A percentile compares a stretch with the other conserved stretches of the same genome.
Evolutionary conservation across 202 grass and related monocot species (phyloP).

Genomic region (Panicum virgatum): DNA sequence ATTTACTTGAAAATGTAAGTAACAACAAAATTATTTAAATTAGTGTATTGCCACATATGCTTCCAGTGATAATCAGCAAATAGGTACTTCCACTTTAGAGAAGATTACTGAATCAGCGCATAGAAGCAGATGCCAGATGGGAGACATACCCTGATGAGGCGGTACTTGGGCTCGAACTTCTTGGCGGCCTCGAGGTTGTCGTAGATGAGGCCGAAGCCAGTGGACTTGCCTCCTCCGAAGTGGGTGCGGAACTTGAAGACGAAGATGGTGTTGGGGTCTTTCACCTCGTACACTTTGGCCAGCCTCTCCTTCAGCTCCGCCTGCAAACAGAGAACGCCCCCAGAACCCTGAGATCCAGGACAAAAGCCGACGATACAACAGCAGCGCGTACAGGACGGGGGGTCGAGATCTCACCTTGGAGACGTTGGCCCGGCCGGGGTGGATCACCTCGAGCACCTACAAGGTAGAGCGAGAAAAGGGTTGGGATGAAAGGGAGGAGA

Average conservation of each 20-base stretch:
- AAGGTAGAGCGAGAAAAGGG: not conserved
- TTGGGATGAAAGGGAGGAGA: not conserved
- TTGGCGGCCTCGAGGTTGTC: constrained; percentile 65
- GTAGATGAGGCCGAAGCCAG: constrained; percentile 71
- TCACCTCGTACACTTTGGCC: constrained; percentile 61
- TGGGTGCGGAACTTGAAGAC: constrained; percentile 80
- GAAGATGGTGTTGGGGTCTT: constrained; percentile 62
- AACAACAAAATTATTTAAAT: not conserved
- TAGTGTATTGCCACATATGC: not conserved
- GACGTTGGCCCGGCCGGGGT: constrained; percentile 65
- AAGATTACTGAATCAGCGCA: not conserved
- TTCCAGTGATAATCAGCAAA: not conserved
- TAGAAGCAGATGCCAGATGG: not conserved
- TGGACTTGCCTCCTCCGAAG: constrained; percentile 76
- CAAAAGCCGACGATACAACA: not conserved
- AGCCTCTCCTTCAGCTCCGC: constrained; percentile 68
- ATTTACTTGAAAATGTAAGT: not conserved
- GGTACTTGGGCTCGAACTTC: constrained; percentile 78
- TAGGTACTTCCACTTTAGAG: not conserved
- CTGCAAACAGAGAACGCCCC: constrained; percentile 19
- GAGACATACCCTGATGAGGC: constrained; percentile 70
- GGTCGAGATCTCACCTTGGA: constrained; percentile 51
- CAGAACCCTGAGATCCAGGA: constrained; percentile 25
- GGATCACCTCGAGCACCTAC: constrained; percentile 72
- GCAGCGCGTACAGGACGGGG: not conserved